Conservation (phyloP, 176 grass and related monocot species). For the Calamus simplicifolius region DNA sequence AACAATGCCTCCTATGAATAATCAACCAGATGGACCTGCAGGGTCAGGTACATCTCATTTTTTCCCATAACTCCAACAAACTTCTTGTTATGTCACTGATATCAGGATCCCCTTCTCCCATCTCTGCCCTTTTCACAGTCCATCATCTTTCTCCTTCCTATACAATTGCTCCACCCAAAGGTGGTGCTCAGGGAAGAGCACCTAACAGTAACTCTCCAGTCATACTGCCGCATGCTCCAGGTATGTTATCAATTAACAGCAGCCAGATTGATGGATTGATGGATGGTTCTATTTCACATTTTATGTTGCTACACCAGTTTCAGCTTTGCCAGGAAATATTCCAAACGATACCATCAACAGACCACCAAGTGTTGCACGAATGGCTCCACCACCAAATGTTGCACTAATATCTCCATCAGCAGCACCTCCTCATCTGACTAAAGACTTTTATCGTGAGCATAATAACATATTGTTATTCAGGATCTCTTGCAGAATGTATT, state of each 20-base stretch:
- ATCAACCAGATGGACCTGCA: slow-evolving; percentile 42
- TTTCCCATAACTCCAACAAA: no score
- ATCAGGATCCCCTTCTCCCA: no score
- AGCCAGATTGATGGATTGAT: no score
- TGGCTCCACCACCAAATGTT: slow-evolving; percentile 25
- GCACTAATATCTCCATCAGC: slow-evolving; percentile 29
- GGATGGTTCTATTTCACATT: slow-evolving; percentile 5
- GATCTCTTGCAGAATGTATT: slow-evolving; percentile 3
- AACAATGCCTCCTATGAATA: slow-evolving; percentile 18
- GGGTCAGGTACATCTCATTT: slow-evolving; percentile 38
- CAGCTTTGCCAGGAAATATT: slow-evolving; percentile 21
- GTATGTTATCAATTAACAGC: slow-evolving; percentile 18
- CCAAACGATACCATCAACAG: slow-evolving; percentile 27
- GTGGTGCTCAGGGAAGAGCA: slow-evolving; percentile 25
- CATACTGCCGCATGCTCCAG: slow-evolving; percentile 42
- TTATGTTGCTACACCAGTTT: not conserved
- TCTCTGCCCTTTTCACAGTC: not conserved
- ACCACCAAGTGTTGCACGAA: slow-evolving; percentile 28
- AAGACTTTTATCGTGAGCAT: slow-evolving; percentile 37
- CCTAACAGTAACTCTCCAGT: slow-evolving; percentile 42
- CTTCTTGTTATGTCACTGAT: no score
- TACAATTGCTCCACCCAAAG: slow-evolving; percentile 22
- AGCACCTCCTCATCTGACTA: slow-evolving; percentile 37
- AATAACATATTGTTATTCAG: not conserved
- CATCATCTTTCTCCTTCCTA: slow-evolving; percentile 13